These are phyloP conservation scores for Rhizopogon roseolus DNA, from an alignment of 768 basidiomycete species.

Conservation along the genomic window DNA sequence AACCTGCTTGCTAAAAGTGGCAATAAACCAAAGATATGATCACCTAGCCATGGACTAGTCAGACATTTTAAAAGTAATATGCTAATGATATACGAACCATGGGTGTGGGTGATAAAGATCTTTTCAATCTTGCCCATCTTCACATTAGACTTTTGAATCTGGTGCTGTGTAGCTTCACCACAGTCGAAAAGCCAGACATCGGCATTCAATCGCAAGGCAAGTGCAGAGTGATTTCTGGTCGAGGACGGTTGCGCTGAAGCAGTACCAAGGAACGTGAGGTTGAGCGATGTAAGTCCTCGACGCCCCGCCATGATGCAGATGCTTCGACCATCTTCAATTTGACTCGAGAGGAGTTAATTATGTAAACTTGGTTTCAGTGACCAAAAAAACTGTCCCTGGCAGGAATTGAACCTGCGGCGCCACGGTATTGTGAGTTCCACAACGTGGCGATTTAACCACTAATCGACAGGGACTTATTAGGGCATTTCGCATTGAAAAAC, in stretches of 20 bases:
- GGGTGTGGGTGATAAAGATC: slow-evolving; percentile 86
- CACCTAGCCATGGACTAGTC: slow-evolving; percentile 40
- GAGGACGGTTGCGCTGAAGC: slow-evolving; percentile 78
- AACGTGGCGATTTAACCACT: slow-evolving; percentile 40
- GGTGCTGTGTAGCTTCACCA: slow-evolving; percentile 80
- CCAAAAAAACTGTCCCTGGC: slow-evolving; percentile 29
- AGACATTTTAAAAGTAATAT: neutral
- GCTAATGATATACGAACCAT: slow-evolving; percentile 43
- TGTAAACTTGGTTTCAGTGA: neutral
- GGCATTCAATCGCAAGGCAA: slow-evolving; percentile 58
- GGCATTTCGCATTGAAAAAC: neutral
- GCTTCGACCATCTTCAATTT: neutral
- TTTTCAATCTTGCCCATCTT: slow-evolving; percentile 78
- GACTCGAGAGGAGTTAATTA: too few relatives aligned
- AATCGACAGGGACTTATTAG: slow-evolving; percentile 33
- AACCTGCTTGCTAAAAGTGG: slow-evolving; percentile 64
- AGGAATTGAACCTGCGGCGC: slow-evolving; percentile 35
- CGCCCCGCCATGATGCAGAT: slow-evolving; percentile 7
- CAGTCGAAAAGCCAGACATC: slow-evolving; percentile 86
- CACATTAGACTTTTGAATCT: slow-evolving; percentile 64
- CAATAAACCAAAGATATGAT: slow-evolving; percentile 75
- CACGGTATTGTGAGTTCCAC: slow-evolving; percentile 32
- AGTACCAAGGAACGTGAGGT: slow-evolving; percentile 74
- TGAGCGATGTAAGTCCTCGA: slow-evolving; percentile 31
- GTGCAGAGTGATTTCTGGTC: slow-evolving; percentile 74